Evolutionary conservation across 129 eudicot genomes (phyloP), one percentile per base, ranked within the genome.

Genomic region (Erigeron canadensis): DNA sequence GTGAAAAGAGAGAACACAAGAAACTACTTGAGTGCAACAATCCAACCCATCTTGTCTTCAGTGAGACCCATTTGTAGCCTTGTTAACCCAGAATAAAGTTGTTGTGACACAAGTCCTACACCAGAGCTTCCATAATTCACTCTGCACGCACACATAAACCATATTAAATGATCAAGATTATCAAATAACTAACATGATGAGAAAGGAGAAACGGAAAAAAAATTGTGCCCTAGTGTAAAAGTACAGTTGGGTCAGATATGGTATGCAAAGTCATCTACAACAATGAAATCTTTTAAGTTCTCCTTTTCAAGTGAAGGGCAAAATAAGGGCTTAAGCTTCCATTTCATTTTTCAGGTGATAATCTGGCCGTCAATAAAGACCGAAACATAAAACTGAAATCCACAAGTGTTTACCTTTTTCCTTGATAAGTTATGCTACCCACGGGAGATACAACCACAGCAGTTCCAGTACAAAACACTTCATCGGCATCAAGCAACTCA

Each of bases 381-480:
- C 5, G 41, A 55, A n/a, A 19, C 54, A 67, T 57, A 44, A 42
- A 70, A 54, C 50, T 5, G 67, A 23, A 65, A 67, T 37, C 39
- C n/a, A 16, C 13, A 47, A 28, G 51, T n/a, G 46, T 10, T 69
- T 63, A 91, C 97, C 95, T 91, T 86, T 80, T 88, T 17, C 87
- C 86, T 44, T 63, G 83, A 77, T 91, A 88, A 66, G 95, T 91
- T 54, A 91, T 75, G 83, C 95, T 91, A 53, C 92, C 95, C 43
- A 91, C 97, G 8, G 97, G 92, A 55, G 91, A 87, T 63, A 91
- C 81, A 69, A 88, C 95, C 64, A 91, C 97, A 5, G 95, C 97
- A 17, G 97, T 91, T 73, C 97, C 97, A 1, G 97, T 91, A 59
- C 95, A 88, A 61, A 91, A 91, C 18, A 90, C 97, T 80, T 90